Evolutionary conservation across 1,284 basidiomycete species (phyloP).

Genomic region (Tilletia horrida): DNA sequence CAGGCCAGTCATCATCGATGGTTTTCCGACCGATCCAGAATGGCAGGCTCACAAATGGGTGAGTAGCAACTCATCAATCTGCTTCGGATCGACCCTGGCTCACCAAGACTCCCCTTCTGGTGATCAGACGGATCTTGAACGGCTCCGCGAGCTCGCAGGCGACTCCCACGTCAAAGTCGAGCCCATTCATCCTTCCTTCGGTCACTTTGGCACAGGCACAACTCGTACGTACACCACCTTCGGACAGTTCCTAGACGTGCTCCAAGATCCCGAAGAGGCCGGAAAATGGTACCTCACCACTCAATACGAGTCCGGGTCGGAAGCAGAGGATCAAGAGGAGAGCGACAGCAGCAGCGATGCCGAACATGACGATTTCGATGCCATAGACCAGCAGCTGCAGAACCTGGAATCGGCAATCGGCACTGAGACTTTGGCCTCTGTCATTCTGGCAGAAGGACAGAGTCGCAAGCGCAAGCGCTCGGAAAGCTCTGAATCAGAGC

Average conservation of each 20-base stretch:
- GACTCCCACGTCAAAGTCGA: constrained; percentile 48
- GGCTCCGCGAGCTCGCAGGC: constrained; percentile 38
- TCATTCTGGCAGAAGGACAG: background rate
- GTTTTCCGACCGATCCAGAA: constrained; percentile 32
- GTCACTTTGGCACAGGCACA: constrained; percentile 46
- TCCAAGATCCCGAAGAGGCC: constrained; percentile 31
- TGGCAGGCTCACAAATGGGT: constrained; percentile 45
- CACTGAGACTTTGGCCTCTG: background rate
- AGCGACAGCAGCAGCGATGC: background rate
- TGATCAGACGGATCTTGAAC: constrained; percentile 34
- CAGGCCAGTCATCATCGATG: constrained; percentile 46
- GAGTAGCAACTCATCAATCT: constrained; percentile 16
- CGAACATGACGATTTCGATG: background rate
- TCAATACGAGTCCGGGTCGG: constrained; percentile 42
- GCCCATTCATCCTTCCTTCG: constrained; percentile 39
- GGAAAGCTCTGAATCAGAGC: background rate
- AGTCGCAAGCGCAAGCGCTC: constrained; percentile 11
- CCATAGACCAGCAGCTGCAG: background rate
- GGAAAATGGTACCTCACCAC: constrained; percentile 52
- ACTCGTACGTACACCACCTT: constrained; percentile 35
- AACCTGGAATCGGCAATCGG: background rate
- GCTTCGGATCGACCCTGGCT: constrained; percentile 41
- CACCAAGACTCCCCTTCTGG: background rate
- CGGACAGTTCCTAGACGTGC: constrained; percentile 35
- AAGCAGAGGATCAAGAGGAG: constrained; percentile 23